These are phyloP conservation scores for Bretschneidera sinensis DNA, from an alignment of 345 rosid genomes.

Conservation along the genomic window DNA sequence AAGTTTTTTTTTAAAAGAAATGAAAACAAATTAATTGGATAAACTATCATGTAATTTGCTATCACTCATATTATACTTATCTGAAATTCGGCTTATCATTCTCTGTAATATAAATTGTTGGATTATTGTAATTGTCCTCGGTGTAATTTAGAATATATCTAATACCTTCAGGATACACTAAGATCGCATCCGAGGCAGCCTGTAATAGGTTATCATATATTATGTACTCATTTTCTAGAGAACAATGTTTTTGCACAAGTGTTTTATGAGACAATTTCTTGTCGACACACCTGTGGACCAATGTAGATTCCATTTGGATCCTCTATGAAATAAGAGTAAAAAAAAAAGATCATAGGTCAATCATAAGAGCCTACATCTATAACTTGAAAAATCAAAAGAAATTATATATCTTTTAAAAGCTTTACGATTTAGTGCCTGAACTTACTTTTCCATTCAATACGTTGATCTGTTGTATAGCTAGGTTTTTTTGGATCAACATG, in stretches of 20 bases:
- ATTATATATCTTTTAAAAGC: too few species aligned
- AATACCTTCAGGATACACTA: slow-evolving; percentile 44
- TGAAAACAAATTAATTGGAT: too few species aligned
- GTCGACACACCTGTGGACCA: slow-evolving; percentile 19
- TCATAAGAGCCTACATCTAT: neutral
- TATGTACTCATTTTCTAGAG: too few species aligned
- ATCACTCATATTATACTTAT: neutral
- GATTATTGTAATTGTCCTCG: slow-evolving; percentile 32
- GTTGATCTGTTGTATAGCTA: slow-evolving; percentile 38
- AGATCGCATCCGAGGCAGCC: slow-evolving; percentile 47
- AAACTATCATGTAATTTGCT: too few species aligned
- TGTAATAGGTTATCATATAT: slow-evolving; percentile 5
- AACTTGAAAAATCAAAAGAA: too few species aligned
- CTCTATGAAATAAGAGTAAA: slow-evolving; percentile 9
- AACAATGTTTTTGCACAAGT: too few species aligned
- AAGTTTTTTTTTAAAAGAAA: too few species aligned
- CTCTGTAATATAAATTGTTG: slow-evolving; percentile 45
- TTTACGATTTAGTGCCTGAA: too few species aligned
- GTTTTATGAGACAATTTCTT: too few species aligned
- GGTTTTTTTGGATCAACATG: slow-evolving; percentile 13
- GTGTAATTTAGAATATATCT: slow-evolving; percentile 32
- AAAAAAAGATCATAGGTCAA: neutral
- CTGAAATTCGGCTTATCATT: slow-evolving; percentile 30
- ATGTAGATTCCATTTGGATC: slow-evolving; percentile 13
- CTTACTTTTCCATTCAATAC: slow-evolving; percentile 36